Conservation (phyloP, 202 grass and related monocot species). For the Panicum virgatum region DNA sequence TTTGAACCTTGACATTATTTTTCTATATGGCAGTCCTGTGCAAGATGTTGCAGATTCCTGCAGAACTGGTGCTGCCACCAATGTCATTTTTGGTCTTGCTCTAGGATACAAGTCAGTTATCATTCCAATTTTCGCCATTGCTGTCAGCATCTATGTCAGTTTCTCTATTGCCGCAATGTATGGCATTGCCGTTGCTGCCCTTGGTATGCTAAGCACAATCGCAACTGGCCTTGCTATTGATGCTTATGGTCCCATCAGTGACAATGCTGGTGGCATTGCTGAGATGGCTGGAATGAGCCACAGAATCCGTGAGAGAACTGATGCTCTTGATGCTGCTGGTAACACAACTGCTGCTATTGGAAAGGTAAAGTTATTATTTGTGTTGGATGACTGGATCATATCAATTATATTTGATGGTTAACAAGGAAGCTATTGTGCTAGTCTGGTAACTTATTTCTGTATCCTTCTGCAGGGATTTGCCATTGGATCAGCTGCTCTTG, state of each 20-base stretch:
- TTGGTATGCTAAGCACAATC: constrained; percentile 96
- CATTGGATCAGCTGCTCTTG: constrained; percentile 91
- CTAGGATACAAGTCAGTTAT: constrained; percentile 96
- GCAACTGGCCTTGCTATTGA: constrained; percentile 90
- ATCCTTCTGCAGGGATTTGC: constrained; percentile 73
- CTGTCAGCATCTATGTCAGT: constrained; percentile 91
- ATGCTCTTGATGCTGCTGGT: constrained; percentile 93
- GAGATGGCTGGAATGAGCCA: constrained; percentile 99
- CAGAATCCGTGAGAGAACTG: constrained; percentile 95
- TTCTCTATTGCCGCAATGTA: constrained; percentile 95
- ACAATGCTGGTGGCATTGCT: constrained; percentile 97
- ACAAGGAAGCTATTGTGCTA: not conserved
- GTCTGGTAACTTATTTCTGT: not conserved
- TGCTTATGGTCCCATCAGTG: constrained; percentile 97
- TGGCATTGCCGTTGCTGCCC: constrained; percentile 88
- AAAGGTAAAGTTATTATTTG: constrained; percentile 52
- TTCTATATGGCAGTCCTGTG: constrained; percentile 67
- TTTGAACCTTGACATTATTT: constrained; percentile 37
- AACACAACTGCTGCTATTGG: constrained; percentile 97
- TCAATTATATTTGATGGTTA: not conserved
- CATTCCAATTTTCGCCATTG: constrained; percentile 93
- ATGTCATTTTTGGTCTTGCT: constrained; percentile 96
- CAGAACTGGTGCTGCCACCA: constrained; percentile 92
- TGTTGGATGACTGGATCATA: constrained; percentile 20
- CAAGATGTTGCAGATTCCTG: constrained; percentile 98